These are phyloP conservation scores for Hirschioporus abietinus DNA, from an alignment of 768 basidiomycete genomes.

Conservation along the genomic window DNA sequence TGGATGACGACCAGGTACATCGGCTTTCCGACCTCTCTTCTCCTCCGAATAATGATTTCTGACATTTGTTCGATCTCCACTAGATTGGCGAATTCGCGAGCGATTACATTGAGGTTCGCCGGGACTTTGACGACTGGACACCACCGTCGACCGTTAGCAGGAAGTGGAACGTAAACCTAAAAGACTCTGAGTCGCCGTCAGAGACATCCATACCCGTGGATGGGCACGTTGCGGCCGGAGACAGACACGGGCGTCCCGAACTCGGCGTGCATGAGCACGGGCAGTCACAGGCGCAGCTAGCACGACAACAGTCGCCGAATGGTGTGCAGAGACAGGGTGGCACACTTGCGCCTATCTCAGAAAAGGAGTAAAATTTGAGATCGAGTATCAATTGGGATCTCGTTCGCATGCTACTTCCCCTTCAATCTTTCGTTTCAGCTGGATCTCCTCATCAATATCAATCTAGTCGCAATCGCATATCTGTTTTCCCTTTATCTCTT, in stretches of 20 bases:
- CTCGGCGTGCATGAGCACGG: slow-evolving; percentile 2
- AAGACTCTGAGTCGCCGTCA: background rate
- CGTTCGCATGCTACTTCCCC: background rate
- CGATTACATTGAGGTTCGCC: slow-evolving; percentile 65
- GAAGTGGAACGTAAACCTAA: background rate
- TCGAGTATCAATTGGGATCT: background rate
- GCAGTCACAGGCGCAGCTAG: background rate
- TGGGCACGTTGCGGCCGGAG: slow-evolving; percentile 28
- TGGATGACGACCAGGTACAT: slow-evolving; percentile 68
- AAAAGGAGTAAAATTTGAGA: background rate
- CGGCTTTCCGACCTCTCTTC: slow-evolving; percentile 1
- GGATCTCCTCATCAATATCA: background rate
- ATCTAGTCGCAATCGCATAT: background rate
- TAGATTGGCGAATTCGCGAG: slow-evolving; percentile 67
- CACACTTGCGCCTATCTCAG: background rate
- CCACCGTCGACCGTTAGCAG: slow-evolving; percentile 19
- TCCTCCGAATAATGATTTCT: slow-evolving; percentile 1
- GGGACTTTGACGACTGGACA: slow-evolving; percentile 56
- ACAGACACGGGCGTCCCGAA: slow-evolving; percentile 35
- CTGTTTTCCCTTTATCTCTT: background rate
- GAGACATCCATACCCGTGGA: slow-evolving; percentile 6
- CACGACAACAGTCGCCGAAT: background rate
- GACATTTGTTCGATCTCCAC: background rate
- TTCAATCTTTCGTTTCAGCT: background rate
- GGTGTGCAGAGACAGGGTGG: background rate